These are phyloP conservation scores for Colletotrichum truncatum DNA, from an alignment of 2,329 filamentous ascomycete genomes.

Conservation along the genomic window DNA sequence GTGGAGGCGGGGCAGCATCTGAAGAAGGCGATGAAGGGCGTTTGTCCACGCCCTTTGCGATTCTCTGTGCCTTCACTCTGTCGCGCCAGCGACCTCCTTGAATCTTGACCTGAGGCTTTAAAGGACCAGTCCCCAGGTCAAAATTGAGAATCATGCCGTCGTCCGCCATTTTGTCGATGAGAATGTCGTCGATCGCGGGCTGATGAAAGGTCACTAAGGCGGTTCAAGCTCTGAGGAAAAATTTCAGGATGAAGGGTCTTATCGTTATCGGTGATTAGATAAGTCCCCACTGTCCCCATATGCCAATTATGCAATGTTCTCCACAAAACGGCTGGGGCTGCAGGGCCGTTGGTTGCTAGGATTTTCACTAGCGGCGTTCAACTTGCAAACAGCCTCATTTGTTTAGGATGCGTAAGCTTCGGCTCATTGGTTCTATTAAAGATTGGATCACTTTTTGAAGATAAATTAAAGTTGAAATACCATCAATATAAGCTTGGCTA, in stretches of 20 bases:
- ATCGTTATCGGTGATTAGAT: slow-evolving; percentile 28
- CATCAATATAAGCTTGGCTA: too few species aligned
- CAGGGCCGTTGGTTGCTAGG: too few species aligned
- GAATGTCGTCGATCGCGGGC: slow-evolving; percentile 5
- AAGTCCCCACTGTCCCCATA: not conserved
- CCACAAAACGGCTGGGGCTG: too few species aligned
- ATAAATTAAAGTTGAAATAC: too few species aligned
- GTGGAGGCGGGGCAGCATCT: slow-evolving; percentile 27
- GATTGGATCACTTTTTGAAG: too few species aligned
- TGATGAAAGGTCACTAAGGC: too few species aligned
- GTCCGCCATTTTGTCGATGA: slow-evolving; percentile 75
- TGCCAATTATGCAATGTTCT: not conserved
- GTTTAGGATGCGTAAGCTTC: too few species aligned
- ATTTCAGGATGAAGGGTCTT: slow-evolving; percentile 24
- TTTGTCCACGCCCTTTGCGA: slow-evolving; percentile 43
- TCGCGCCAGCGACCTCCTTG: slow-evolving; percentile 96
- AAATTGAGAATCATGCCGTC: slow-evolving; percentile 97
- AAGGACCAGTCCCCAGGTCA: slow-evolving; percentile 73
- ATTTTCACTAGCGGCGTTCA: too few species aligned
- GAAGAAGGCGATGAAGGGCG: slow-evolving; percentile 38
- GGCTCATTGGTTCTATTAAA: too few species aligned
- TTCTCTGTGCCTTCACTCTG: slow-evolving; percentile 81
- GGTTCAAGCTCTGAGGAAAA: too few species aligned
- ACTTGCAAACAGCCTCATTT: too few species aligned
- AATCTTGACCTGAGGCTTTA: slow-evolving; percentile 72